Conservation (phyloP, 441 rosid genomes). For the Syzygium malaccense region DNA sequence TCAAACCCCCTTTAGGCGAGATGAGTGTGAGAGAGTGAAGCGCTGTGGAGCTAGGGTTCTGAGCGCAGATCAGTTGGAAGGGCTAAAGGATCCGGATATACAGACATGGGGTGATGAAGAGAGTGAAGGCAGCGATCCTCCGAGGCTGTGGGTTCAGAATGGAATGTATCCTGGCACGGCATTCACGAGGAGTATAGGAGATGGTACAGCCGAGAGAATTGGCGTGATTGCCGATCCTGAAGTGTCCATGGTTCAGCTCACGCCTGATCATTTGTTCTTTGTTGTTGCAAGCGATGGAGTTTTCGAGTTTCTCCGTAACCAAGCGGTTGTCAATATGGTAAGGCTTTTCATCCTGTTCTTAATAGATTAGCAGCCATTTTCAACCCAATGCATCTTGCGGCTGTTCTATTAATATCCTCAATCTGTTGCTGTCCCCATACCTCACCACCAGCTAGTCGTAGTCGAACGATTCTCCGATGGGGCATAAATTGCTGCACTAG, state of each 20-base stretch:
- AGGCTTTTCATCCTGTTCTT: neutral
- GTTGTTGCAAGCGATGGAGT: conserved; percentile 96
- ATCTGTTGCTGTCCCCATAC: neutral
- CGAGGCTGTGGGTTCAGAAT: conserved; percentile 91
- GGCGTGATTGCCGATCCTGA: conserved; percentile 89
- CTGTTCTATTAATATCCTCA: neutral
- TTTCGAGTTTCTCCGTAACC: conserved; percentile 93
- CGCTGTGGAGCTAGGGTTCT: conserved; percentile 83
- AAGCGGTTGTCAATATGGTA: conserved; percentile 87
- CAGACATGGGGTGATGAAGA: conserved; percentile 88
- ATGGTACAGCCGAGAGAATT: conserved; percentile 68
- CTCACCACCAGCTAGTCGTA: neutral
- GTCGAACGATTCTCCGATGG: neutral
- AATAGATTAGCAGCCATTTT: neutral
- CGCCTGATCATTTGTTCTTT: conserved; percentile 67
- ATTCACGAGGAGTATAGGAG: conserved; percentile 88
- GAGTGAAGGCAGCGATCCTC: conserved; percentile 85
- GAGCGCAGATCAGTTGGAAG: conserved; percentile 88
- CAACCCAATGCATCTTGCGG: neutral
- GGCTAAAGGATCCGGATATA: conserved; percentile 69
- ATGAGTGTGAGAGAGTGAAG: conserved; percentile 90
- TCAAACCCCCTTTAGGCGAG: conserved; percentile 94
- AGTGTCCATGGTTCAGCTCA: conserved; percentile 53
- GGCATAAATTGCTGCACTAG: neutral
- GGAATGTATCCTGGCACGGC: conserved; percentile 95